A percentile compares a stretch with the other conserved stretches of the same genome.
Evolutionary conservation across 2,329 filamentous ascomycete genomes (phyloP).

Genomic region (Fusarium dimerum): DNA sequence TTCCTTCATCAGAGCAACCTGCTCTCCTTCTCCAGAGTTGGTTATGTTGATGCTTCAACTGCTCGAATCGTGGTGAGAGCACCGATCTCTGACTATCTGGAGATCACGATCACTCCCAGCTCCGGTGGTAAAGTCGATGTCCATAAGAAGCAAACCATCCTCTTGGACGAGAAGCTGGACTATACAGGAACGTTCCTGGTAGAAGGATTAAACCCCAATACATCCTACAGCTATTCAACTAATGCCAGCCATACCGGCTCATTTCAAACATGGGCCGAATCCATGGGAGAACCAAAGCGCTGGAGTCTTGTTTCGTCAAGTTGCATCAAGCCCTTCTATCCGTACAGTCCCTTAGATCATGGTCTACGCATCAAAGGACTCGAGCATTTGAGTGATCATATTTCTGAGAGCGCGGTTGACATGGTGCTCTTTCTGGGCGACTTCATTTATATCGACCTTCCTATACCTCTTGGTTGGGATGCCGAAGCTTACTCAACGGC

Average conservation of each 20-base stretch:
- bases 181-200: neutral
- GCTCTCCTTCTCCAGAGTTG: neutral
- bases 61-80: neutral
- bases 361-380: neutral
- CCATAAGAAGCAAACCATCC: neutral
- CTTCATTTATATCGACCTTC: neutral
- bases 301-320: neutral
- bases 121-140: neutral
- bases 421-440: neutral
- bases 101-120: neutral
- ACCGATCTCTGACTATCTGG: neutral
- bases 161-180: neutral
- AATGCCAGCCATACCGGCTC: neutral
- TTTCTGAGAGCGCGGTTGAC: neutral
- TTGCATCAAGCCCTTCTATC: neutral
- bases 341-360: neutral
- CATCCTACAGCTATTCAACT: neutral
- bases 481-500: neutral
- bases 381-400: neutral
- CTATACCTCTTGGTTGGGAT: neutral
- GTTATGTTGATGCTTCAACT: neutral
- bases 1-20: neutral
- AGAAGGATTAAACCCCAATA: neutral
- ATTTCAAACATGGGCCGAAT: neutral
- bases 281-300: neutral